Conservation (phyloP, 371 early-diverging fungal species). For the Actinomortierella wolfii region DNA sequence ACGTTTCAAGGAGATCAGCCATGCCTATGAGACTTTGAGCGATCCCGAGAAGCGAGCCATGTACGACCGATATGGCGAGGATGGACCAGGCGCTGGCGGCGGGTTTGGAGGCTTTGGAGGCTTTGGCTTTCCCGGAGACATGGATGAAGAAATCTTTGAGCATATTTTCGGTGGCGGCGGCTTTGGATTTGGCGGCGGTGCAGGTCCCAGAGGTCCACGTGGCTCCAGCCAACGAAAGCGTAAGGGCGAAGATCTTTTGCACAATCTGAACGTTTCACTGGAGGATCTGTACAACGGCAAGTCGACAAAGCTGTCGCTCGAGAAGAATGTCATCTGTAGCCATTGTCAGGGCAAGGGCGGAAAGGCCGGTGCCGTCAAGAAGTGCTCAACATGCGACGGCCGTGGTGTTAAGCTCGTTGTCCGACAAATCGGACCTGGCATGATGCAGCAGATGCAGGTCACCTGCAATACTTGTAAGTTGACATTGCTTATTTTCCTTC, state of each 20-base stretch:
- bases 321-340: conserved; percentile 81
- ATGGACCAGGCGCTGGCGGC: conserved; percentile 67
- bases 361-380: conserved; percentile 70
- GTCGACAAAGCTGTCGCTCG: conserved; percentile 75
- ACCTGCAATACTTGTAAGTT: conserved; percentile 63
- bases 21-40: conserved; percentile 95
- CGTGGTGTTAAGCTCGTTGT: conserved; percentile 88
- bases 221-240: conserved; percentile 70
- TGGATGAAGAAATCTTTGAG: conserved; percentile 85
- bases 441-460: conserved; percentile 97
- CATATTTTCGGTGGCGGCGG: conserved; percentile 80
- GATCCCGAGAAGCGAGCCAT: conserved; percentile 85
- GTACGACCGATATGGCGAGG: conserved; percentile 91
- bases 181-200: conserved; percentile 54
- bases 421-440: conserved; percentile 92
- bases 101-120: conserved; percentile 50
- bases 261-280: conserved; percentile 77
- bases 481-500: neutral
- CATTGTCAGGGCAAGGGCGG: conserved; percentile 81
- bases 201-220: conserved; percentile 40
- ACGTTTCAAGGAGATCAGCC: conserved; percentile 90
- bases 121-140: conserved; percentile 45
- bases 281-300: conserved; percentile 93
- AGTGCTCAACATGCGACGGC: conserved; percentile 87
- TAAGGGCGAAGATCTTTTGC: conserved; percentile 77